A percentile compares a stretch with the other conserved stretches of the same genome.
Evolutionary conservation across 2,329 filamentous ascomycete species (phyloP).

Genomic region (Gaeumannomyces tritici): DNA sequence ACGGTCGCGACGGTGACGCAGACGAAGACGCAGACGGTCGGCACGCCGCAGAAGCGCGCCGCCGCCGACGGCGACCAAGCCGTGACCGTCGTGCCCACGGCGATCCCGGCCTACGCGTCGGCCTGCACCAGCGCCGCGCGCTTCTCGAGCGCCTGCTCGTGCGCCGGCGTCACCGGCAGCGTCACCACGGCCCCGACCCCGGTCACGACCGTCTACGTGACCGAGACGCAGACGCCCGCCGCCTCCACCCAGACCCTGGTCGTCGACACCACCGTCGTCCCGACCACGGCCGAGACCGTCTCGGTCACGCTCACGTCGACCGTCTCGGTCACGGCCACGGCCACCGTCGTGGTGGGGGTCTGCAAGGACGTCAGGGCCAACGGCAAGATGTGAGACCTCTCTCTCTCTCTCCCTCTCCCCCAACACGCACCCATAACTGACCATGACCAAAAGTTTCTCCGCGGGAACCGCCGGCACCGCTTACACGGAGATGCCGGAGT

Average conservation of each 20-base stretch:
- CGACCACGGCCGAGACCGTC: not conserved
- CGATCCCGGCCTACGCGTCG: conserved; percentile 14
- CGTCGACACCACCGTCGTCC: not conserved
- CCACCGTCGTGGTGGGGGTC: not conserved
- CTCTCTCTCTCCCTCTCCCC: no score
- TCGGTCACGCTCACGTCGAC: not conserved
- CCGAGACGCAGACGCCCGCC: conserved; percentile 3
- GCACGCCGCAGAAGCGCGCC: not conserved
- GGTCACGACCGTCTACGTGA: conserved; percentile 1
- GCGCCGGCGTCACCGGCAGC: conserved; percentile 14
- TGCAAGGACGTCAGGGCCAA: not conserved
- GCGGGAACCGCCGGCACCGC: no score
- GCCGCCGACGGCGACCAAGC: not conserved
- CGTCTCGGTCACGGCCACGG: not conserved
- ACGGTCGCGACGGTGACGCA: not conserved
- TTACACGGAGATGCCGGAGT: no score
- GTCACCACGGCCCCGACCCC: conserved; percentile 4
- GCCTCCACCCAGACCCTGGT: not conserved
- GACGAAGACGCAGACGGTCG: not conserved
- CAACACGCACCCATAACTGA: no score
- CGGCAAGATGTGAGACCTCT: no score
- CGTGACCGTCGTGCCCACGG: conserved; percentile 1
- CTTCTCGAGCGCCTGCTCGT: conserved; percentile 18
- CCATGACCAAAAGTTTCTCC: no score
- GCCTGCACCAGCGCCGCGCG: conserved; percentile 10